Base-by-base conservation (phyloP, 805 yeast genomes). In the Starmerella apis region DNA sequence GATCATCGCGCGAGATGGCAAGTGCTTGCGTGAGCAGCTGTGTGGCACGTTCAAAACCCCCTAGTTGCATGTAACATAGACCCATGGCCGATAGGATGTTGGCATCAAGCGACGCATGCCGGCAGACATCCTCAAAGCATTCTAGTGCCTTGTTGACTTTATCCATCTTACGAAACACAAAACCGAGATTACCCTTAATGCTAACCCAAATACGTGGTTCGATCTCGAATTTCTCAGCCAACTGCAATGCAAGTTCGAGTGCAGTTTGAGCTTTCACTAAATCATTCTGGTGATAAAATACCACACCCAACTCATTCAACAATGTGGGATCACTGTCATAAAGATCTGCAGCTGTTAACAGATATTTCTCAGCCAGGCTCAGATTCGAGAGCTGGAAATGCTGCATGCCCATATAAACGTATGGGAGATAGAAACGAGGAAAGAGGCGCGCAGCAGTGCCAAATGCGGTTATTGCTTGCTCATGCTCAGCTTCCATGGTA, bases 401-500 rank as follows among this genome's bases (percentile, higher is more conserved):
- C 68, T 92, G 97, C 96, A 92, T 92, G 1, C 98, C 99, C 35
- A 92, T 71, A 60, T 85, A 90, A 52, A 92, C 68, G 60, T 83
- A 79, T 1, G 98, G 97, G 43, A 88, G 68, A 64, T 92, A 96
- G 3, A 88, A 81, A 1, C 71, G 71, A 19, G 68, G 73, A 61
- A 92, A 92, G 38, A 88, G 73, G 54, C 96, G 71, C 1, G 95
- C 86, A 0, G 96, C 96, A 11, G 95, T 88, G 1, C 97, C 88
- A 66, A 88, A 92, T 0, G 97, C 97, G 50, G 96, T 83, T 20
- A 92, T 83, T 1, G 97, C 97, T 66, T 92, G 97, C 64, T 92
- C 99, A 64, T 92, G 96, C 66, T 92, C 99, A n/a, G 96, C 94
- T 64, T 92, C 98, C 2, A 85, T 81, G 0, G 96, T 96, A 75